A percentile compares a stretch with the other conserved stretches of the same genome.
Conservation (phyloP, 1,139 yeast genomes). For the Cylindricascospora bacillispora region DNA sequence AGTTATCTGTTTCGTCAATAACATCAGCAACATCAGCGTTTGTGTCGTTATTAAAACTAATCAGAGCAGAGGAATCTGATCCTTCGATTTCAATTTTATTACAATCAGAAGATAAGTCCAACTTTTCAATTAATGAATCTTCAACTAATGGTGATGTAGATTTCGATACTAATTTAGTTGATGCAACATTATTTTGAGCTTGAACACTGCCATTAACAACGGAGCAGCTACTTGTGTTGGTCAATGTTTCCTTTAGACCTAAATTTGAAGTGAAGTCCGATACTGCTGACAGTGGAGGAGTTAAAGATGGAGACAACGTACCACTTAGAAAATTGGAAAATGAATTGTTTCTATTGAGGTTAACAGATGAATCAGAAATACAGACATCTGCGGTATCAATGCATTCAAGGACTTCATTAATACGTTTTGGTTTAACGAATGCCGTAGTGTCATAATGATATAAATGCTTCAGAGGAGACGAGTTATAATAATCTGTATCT, state of each 20-base stretch:
- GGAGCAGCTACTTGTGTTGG: too few relatives aligned
- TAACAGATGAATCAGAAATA: background rate
- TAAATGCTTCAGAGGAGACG: conserved; percentile 20
- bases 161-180: conserved; percentile 1
- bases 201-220: background rate
- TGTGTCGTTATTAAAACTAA: too few relatives aligned
- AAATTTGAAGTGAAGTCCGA: background rate
- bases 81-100: background rate
- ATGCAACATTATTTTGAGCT: background rate
- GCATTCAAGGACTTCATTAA: conserved; percentile 9
- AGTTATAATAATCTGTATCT: conserved; percentile 21
- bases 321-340: conserved; percentile 3
- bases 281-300: background rate
- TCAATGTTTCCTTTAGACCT: conserved; percentile 1
- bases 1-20: too few relatives aligned
- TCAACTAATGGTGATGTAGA: background rate
- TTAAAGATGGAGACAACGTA: background rate
- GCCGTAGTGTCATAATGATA: conserved; percentile 13
- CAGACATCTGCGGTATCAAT: background rate
- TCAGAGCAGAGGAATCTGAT: background rate
- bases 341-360: conserved; percentile 5
- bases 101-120: background rate
- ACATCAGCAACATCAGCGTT: too few relatives aligned
- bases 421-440: conserved; percentile 11
- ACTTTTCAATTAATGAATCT: too few relatives aligned